These are phyloP conservation scores for Orbilia javanica DNA, from an alignment of 2,329 filamentous ascomycete genomes.

Conservation along the genomic window DNA sequence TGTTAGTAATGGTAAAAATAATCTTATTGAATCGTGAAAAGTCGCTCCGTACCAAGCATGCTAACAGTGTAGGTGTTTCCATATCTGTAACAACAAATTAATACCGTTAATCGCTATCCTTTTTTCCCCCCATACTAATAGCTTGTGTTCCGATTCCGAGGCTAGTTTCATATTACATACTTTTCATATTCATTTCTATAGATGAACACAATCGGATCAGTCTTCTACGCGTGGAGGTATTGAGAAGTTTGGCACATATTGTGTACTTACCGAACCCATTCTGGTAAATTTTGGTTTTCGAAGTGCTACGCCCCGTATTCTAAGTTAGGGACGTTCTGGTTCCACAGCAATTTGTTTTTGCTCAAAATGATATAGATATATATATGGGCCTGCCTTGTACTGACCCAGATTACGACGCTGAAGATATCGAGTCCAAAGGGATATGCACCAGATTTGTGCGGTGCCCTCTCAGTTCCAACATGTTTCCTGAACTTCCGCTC, in stretches of 20 bases:
- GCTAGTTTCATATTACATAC: slow-evolving; percentile 19
- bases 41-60: slow-evolving; percentile 36
- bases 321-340: not conserved
- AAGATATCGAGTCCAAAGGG: slow-evolving; percentile 51
- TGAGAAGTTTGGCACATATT: not conserved
- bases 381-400: slow-evolving; percentile 7
- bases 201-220: not conserved
- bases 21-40: not conserved
- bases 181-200: slow-evolving; percentile 41
- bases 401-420: slow-evolving; percentile 48
- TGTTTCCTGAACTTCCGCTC: slow-evolving; percentile 45
- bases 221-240: not conserved
- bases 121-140: not conserved
- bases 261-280: slow-evolving; percentile 42
- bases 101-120: not conserved
- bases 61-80: slow-evolving; percentile 51
- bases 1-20: not conserved
- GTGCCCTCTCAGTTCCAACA: slow-evolving; percentile 30
- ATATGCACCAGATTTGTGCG: slow-evolving; percentile 8
- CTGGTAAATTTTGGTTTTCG: slow-evolving; percentile 41
- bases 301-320: slow-evolving; percentile 28
- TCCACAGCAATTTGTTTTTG: not conserved
- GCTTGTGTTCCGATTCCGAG: not conserved
- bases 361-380: not conserved
- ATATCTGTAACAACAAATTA: slow-evolving; percentile 19